phyloP scores from a whole-genome alignment of 2,329 filamentous ascomycete genomes.

The Colletotrichum echinochloae region DNA sequence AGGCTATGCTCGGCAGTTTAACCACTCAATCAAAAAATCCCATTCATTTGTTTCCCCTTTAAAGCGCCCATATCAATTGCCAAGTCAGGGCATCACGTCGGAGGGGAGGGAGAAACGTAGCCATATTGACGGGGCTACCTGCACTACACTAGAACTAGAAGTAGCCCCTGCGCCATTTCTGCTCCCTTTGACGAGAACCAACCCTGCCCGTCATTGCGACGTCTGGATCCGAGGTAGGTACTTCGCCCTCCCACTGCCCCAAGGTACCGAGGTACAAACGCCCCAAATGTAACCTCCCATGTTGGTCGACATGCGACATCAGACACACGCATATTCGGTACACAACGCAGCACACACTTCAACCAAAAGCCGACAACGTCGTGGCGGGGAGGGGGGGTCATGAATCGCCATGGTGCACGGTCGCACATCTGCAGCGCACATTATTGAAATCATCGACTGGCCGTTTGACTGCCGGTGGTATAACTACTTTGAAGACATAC shows the following conservation, averaged over 20 bases:
- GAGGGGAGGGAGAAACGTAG: conserved; percentile 29
- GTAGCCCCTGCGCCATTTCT: conserved; percentile 8
- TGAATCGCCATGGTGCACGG: conserved; percentile 39
- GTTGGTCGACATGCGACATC: conserved; percentile 38
- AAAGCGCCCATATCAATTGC: background rate
- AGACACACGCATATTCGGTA: conserved; percentile 25
- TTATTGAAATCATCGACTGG: background rate
- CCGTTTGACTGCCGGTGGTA: background rate
- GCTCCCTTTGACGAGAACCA: conserved; percentile 8
- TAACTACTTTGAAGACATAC: too few relatives aligned
- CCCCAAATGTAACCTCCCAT: conserved; percentile 17
- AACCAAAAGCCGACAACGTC: conserved; percentile 17
- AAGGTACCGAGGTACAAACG: conserved; percentile 25
- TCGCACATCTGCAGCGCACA: conserved; percentile 7
- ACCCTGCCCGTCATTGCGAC: conserved; percentile 14
- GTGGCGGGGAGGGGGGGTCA: conserved; percentile 7
- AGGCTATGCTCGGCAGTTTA: conserved; percentile 11
- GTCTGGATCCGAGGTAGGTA: conserved; percentile 22
- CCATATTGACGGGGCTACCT: background rate
- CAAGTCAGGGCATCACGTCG: background rate
- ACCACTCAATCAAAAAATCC: background rate
- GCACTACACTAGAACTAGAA: background rate
- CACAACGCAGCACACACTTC: background rate
- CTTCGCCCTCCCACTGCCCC: background rate
- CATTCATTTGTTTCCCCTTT: too few relatives aligned